Conservation (phyloP, 305 asterid genomes). For the Euphrasia arctica region DNA sequence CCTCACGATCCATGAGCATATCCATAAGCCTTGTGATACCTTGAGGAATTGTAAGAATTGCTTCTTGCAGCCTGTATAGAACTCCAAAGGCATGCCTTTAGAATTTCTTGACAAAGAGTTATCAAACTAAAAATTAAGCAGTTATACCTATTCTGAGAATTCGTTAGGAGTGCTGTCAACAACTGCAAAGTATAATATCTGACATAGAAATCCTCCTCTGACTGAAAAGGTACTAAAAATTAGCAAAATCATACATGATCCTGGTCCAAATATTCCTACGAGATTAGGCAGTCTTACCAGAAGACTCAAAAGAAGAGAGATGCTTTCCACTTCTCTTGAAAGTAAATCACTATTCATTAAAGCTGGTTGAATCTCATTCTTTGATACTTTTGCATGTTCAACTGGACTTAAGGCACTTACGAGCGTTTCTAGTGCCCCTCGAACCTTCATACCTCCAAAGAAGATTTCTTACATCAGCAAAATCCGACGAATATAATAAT, state of each 20-base stretch:
- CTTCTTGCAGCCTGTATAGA: conserved; percentile 81
- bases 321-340: conserved; percentile 80
- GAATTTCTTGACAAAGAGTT: conserved; percentile 1
- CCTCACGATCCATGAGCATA: conserved; percentile 99
- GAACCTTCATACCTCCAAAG: conserved; percentile 55
- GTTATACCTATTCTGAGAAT: conserved; percentile 75
- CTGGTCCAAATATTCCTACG: conserved; percentile 14
- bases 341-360: conserved; percentile 87
- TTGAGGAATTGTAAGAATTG: conserved; percentile 84
- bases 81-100: conserved; percentile 7
- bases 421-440: conserved; percentile 88
- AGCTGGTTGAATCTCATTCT: conserved; percentile 88
- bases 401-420: conserved; percentile 76
- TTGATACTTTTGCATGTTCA: conserved; percentile 54
- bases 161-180: conserved; percentile 81
- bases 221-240: conserved; percentile 44
- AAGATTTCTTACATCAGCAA: conserved; percentile 22
- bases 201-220: conserved; percentile 94
- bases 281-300: conserved; percentile 55
- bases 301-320: conserved; percentile 84
- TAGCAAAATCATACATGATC: conserved; percentile 27
- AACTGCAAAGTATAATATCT: conserved; percentile 87
- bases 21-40: conserved; percentile 95
- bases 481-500: conserved; percentile 12
- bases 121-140: conserved; percentile 1